These are phyloP conservation scores for Fusarium longipes DNA, from an alignment of 2,329 filamentous ascomycete species.

Conservation along the genomic window DNA sequence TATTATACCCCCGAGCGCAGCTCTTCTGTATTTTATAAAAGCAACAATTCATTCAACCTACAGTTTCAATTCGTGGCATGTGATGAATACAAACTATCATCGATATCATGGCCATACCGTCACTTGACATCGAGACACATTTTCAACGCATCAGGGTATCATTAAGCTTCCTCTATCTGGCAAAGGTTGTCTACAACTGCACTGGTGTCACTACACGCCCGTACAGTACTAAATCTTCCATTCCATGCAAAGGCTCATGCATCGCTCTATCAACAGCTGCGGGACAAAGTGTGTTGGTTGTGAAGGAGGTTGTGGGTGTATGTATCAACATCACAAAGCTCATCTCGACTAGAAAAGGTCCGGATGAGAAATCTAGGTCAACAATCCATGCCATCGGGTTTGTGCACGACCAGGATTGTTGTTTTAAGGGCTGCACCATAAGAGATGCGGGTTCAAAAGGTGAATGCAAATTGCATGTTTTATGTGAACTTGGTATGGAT, in stretches of 20 bases:
- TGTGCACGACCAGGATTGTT: slow-evolving; percentile 8
- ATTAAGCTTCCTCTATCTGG: slow-evolving; percentile 52
- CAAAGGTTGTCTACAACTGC: slow-evolving; percentile 42
- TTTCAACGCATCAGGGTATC: slow-evolving; percentile 54
- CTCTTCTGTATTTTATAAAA: slow-evolving; percentile 29
- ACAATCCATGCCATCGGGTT: slow-evolving; percentile 4
- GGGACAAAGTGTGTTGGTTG: slow-evolving; percentile 18
- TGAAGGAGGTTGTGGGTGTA: slow-evolving; percentile 21
- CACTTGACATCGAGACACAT: neutral
- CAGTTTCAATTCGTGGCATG: neutral
- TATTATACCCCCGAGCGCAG: slow-evolving; percentile 54
- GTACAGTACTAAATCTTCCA: slow-evolving; percentile 30
- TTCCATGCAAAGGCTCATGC: slow-evolving; percentile 35
- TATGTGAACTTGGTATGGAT: slow-evolving; percentile 98
- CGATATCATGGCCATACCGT: neutral
- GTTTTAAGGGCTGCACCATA: slow-evolving; percentile 23
- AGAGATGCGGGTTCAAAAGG: slow-evolving; percentile 22
- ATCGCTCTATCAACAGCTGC: slow-evolving; percentile 30
- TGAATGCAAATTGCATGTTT: slow-evolving; percentile 25
- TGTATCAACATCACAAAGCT: slow-evolving; percentile 33
- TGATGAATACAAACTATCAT: neutral
- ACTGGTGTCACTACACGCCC: slow-evolving; percentile 27
- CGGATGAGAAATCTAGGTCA: slow-evolving; percentile 2
- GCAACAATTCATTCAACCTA: neutral
- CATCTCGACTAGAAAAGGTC: slow-evolving; percentile 37